Evolutionary conservation across 805 yeast species (phyloP).

Genomic region (Ascoidea rubescens): DNA sequence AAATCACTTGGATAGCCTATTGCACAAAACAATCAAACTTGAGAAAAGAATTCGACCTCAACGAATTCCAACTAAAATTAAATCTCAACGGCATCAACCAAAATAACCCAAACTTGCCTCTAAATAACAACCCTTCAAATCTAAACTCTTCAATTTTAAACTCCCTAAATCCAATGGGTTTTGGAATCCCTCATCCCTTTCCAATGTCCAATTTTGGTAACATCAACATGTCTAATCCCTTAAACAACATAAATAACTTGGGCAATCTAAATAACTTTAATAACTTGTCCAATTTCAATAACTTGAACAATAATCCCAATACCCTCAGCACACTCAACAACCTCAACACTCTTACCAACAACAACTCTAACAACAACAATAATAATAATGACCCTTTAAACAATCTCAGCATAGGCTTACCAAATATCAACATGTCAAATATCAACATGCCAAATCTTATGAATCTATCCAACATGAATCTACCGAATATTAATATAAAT

Average conservation of each 20-base stretch:
- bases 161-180: background rate
- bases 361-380: constrained; percentile 1
- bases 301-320: background rate
- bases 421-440: too few species aligned
- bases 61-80: constrained; percentile 56
- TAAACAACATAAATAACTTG: background rate
- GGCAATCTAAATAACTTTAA: background rate
- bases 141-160: background rate
- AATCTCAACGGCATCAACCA: constrained; percentile 22
- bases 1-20: constrained; percentile 89
- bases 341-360: constrained; percentile 5
- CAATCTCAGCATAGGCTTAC: background rate
- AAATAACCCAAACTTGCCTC: constrained; percentile 9
- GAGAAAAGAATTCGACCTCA: constrained; percentile 71
- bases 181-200: constrained; percentile 17
- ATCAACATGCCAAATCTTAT: too few species aligned
- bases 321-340: background rate
- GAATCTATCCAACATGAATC: too few species aligned
- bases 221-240: background rate
- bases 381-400: background rate
- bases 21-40: constrained; percentile 75
- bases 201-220: constrained; percentile 16
- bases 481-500: background rate
- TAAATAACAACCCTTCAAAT: constrained; percentile 10
- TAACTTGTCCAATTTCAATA: background rate